Percentiles rank a stretch among this genome's conserved stretches.
phyloP scores from a whole-genome alignment of 306 rosid species.

The Quercus parvula region DNA sequence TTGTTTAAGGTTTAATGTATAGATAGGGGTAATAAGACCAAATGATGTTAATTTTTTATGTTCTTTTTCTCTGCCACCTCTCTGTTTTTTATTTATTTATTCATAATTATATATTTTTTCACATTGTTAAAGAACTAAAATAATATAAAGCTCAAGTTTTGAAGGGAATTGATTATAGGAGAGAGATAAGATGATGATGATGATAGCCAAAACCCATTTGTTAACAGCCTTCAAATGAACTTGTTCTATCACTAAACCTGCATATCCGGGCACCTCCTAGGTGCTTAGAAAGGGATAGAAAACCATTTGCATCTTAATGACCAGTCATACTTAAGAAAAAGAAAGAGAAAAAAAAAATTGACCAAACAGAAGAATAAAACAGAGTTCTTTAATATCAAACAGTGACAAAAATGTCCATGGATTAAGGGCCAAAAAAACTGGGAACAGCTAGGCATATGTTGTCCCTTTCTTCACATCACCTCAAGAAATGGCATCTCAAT shows the following conservation, averaged over 20 bases:
- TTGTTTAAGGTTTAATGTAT: no score
- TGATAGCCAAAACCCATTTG: neutral
- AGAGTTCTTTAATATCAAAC: constrained; percentile 32
- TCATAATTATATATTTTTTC: no score
- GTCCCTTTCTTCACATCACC: constrained; percentile 39
- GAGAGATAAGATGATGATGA: neutral
- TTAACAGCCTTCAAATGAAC: neutral
- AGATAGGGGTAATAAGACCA: no score
- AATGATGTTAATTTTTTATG: no score
- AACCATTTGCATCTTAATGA: neutral
- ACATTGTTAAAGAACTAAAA: neutral
- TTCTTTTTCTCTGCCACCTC: no score
- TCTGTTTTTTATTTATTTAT: no score
- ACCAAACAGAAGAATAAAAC: constrained; percentile 48
- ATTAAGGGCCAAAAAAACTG: constrained; percentile 29
- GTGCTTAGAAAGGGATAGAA: constrained; percentile 4
- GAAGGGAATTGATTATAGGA: neutral
- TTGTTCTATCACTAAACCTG: neutral
- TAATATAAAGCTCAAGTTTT: neutral
- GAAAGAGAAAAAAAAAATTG: constrained; percentile 30
- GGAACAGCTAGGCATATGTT: constrained; percentile 39
- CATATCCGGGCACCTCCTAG: neutral
- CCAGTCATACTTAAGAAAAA: neutral
- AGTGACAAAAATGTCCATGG: constrained; percentile 49
- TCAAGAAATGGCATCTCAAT: constrained; percentile 9